A percentile compares a stretch with the other conserved stretches of the same genome.
phyloP scores from a whole-genome alignment of 805 yeast species.

The Kuraishia cidri region DNA sequence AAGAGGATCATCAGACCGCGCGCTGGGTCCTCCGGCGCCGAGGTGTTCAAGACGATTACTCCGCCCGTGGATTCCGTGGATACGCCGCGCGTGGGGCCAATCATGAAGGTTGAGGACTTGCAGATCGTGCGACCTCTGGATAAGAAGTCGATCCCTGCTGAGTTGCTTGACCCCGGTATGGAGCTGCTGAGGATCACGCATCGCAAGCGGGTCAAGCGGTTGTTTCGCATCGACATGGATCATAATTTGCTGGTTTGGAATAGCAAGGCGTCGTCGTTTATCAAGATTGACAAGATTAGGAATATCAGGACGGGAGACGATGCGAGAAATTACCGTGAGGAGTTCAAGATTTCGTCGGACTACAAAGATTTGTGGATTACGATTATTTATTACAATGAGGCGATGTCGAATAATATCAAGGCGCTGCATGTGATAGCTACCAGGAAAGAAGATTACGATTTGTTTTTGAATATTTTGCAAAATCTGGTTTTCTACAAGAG shows the following conservation, averaged over 20 bases:
- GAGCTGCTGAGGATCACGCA: conserved; percentile 63
- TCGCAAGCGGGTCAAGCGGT: conserved; percentile 52
- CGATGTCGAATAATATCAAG: conserved; percentile 54
- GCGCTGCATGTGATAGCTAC: conserved; percentile 74
- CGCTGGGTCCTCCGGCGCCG: too few relatives aligned
- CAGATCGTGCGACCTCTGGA: conserved; percentile 9
- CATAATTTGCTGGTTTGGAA: conserved; percentile 53
- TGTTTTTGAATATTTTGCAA: conserved; percentile 44
- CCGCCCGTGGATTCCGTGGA: too few relatives aligned
- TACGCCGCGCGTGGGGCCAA: too few relatives aligned
- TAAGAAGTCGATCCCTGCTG: conserved; percentile 29
- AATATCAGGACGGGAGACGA: conserved; percentile 55
- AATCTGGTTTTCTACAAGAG: conserved; percentile 48
- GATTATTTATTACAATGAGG: conserved; percentile 55
- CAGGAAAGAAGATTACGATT: conserved; percentile 38
- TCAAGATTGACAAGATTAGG: conserved; percentile 55
- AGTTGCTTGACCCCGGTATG: conserved; percentile 46
- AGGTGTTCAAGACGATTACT: too few relatives aligned
- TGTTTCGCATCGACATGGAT: conserved; percentile 46
- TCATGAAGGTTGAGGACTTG: too few relatives aligned
- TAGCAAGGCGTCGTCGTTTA: conserved; percentile 30
- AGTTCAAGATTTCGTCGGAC: conserved; percentile 63
- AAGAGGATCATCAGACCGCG: too few relatives aligned
- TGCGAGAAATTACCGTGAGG: conserved; percentile 82
- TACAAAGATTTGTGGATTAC: conserved; percentile 70